Base-by-base conservation (phyloP, 768 basidiomycete species). In the Sarcodon aspratus region DNA sequence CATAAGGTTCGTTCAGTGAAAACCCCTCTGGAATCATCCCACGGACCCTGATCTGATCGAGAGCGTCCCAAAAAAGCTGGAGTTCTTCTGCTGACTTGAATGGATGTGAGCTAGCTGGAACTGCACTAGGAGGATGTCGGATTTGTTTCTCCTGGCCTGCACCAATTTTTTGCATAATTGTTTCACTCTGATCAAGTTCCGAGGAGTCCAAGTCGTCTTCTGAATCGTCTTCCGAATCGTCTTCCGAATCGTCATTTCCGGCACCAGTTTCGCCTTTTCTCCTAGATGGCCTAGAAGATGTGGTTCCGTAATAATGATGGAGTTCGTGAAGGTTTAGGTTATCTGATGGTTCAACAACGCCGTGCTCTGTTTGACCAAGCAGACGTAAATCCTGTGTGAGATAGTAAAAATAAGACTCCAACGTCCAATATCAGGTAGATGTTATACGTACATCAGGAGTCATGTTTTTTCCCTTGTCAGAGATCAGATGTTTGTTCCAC, bases 401-500 rank as follows among this genome's bases (percentile, higher is more conserved):
- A 10, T 27, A n/a, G n/a, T 48, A 6, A 27, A 36, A 12, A 27
- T 42, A 13, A 36, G 27, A 15, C 27, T n/a, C 33, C 31, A 31
- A 33, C 3, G 17, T 2, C 12, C 21, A 38, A n/a, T 36, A 46
- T 7, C 1, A 17, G 34, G 18, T 9, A 27, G 45, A 31, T 17
- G 12, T n/a, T 15, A 15, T 13, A 42, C 55, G 9, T 45, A 59
- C 59, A 7, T 49, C 45, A 11, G 59, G 59, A 21, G 54, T 59
- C 46, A 49, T 44, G 48, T 66, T 53, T 27, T 61, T 58, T 27
- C 21, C 33, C 8, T 34, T 36, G 1, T 57, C 62, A 4, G 57
- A 63, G 9, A 73, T 55, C 0, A 66, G 61, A 46, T 73, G 67
- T 6, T 55, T 34, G 48, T 74, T 75, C 71, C 72, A 74, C 4